Conservation (phyloP, 352 stramenopile species). For the Globisporangium paddicum region DNA sequence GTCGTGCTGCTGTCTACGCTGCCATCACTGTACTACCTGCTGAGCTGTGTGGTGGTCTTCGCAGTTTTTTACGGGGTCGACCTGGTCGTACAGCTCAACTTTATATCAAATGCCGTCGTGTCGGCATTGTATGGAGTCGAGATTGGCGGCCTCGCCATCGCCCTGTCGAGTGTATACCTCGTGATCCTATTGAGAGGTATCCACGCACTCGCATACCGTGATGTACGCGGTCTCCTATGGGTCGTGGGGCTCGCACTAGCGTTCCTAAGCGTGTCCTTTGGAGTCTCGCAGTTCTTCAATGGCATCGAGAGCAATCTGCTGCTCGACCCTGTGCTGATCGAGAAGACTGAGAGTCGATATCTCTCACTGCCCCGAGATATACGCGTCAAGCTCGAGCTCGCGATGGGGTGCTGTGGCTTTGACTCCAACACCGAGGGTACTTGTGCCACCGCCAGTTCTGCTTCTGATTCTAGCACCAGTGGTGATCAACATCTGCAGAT, state of each 20-base stretch:
- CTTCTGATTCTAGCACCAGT: background rate
- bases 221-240: conserved; percentile 28
- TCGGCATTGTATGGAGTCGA: conserved; percentile 38
- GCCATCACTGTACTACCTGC: conserved; percentile 27
- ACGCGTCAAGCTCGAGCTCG: conserved; percentile 32
- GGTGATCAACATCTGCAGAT: conserved; percentile 3
- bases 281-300: conserved; percentile 21
- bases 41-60: conserved; percentile 20
- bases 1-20: conserved; percentile 33
- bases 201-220: conserved; percentile 21
- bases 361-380: conserved; percentile 14
- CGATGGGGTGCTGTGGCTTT: conserved; percentile 48
- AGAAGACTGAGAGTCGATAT: conserved; percentile 31
- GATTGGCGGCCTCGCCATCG: conserved; percentile 21
- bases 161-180: conserved; percentile 14
- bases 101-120: conserved; percentile 27
- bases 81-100: conserved; percentile 32
- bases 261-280: conserved; percentile 29
- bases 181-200: conserved; percentile 25
- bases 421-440: conserved; percentile 23
- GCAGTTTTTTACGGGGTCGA: conserved; percentile 34
- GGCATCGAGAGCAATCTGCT: conserved; percentile 29
- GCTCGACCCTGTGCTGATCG: conserved; percentile 26
- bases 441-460: conserved; percentile 10
- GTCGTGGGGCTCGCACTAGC: conserved; percentile 23